phyloP scores from a whole-genome alignment of 2,329 filamentous ascomycete genomes.

The Corinectria fuckeliana region DNA sequence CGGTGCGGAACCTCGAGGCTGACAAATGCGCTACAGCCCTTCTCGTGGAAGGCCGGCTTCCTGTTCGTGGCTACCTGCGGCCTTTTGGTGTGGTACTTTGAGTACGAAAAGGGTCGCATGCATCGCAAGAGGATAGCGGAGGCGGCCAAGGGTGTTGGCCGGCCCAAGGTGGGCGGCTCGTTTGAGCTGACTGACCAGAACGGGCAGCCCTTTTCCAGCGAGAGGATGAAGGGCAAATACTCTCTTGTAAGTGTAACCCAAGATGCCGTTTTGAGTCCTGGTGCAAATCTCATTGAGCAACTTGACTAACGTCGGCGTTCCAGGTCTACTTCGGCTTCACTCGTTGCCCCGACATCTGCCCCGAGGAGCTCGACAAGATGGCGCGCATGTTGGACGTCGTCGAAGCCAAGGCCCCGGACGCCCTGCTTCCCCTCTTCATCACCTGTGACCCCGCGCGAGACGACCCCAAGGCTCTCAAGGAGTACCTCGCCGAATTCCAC shows the following conservation, averaged over 20 bases:
- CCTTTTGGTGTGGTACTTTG: slow-evolving; percentile 87
- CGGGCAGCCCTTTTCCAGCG: slow-evolving; percentile 76
- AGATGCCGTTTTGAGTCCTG: not conserved
- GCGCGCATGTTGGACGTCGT: slow-evolving; percentile 87
- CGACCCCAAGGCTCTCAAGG: slow-evolving; percentile 81
- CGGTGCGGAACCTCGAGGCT: slow-evolving; percentile 23
- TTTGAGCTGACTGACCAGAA: slow-evolving; percentile 86
- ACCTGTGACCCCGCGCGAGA: slow-evolving; percentile 95
- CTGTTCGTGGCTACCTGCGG: slow-evolving; percentile 83
- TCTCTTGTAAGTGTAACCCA: slow-evolving; percentile 63
- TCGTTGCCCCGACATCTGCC: slow-evolving; percentile 98
- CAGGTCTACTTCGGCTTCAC: slow-evolving; percentile 98
- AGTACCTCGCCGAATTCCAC: slow-evolving; percentile 92
- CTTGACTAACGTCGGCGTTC: slow-evolving; percentile 11
- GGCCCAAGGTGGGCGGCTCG: slow-evolving; percentile 88
- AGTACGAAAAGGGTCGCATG: slow-evolving; percentile 90
- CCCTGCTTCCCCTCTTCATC: slow-evolving; percentile 84
- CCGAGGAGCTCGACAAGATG: slow-evolving; percentile 99
- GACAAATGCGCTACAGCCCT: slow-evolving; percentile 65
- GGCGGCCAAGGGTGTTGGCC: slow-evolving; percentile 89
- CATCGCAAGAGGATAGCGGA: slow-evolving; percentile 88
- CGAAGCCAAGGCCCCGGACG: slow-evolving; percentile 55
- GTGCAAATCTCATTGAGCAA: not conserved
- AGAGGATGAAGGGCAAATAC: slow-evolving; percentile 87
- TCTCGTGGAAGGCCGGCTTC: slow-evolving; percentile 89